Percentiles rank a stretch among this genome's conserved stretches.
phyloP scores from a whole-genome alignment of 108 stramenopile genomes.

The Conticribra guillardii region DNA sequence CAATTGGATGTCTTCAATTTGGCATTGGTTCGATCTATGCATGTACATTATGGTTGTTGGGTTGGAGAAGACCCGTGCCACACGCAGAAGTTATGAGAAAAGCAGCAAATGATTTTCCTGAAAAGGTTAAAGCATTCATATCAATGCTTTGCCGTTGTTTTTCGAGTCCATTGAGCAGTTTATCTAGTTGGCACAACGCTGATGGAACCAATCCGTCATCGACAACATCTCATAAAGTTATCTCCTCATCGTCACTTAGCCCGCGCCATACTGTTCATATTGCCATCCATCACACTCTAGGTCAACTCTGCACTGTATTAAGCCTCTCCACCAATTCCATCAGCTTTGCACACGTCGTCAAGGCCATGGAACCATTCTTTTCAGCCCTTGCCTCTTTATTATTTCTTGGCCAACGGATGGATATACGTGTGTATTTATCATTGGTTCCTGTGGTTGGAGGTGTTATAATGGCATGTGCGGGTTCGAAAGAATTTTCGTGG shows the following conservation, averaged over 20 bases:
- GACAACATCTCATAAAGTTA: neutral
- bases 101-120: slow-evolving; percentile 23
- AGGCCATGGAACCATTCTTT: slow-evolving; percentile 66
- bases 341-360: slow-evolving; percentile 62
- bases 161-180: no score
- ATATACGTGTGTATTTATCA: slow-evolving; percentile 46
- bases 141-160: neutral
- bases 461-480: slow-evolving; percentile 52
- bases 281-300: slow-evolving; percentile 61
- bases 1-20: slow-evolving; percentile 64
- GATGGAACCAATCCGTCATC: neutral
- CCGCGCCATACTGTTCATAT: slow-evolving; percentile 31
- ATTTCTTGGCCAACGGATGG: slow-evolving; percentile 40
- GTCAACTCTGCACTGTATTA: slow-evolving; percentile 57
- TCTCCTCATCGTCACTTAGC: neutral
- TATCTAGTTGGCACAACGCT: no score
- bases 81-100: slow-evolving; percentile 36
- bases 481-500: slow-evolving; percentile 45
- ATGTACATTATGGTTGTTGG: slow-evolving; percentile 49
- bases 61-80: slow-evolving; percentile 47
- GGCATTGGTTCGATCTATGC: slow-evolving; percentile 65
- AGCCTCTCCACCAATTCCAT: slow-evolving; percentile 53
- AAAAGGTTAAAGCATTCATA: neutral
- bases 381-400: slow-evolving; percentile 45
- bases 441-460: slow-evolving; percentile 63